Percentiles rank a stretch among this genome's conserved stretches.
Evolutionary conservation across 306 rosid genomes (phyloP).

Genomic region (Trifolium pratense): DNA sequence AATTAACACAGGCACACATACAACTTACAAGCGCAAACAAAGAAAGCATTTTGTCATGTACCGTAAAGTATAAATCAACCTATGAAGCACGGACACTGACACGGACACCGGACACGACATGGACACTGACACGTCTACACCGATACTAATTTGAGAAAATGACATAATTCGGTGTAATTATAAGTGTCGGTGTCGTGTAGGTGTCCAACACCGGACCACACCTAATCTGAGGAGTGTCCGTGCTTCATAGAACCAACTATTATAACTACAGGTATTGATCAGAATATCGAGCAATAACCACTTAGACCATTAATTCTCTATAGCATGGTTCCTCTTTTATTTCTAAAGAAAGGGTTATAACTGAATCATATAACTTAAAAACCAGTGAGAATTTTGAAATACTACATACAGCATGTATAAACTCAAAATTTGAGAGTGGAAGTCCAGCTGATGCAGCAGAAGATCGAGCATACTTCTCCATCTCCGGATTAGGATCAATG

Average conservation of each 20-base stretch:
- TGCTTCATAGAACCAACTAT: no score
- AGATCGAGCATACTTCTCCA: constrained; percentile 81
- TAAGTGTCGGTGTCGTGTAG: no score
- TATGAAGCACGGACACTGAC: no score
- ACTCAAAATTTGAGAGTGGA: constrained; percentile 68
- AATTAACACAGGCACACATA: background rate
- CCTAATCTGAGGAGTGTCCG: no score
- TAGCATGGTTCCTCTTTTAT: constrained; percentile 12
- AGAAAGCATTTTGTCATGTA: constrained; percentile 12
- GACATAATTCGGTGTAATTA: no score
- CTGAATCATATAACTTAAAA: constrained; percentile 1
- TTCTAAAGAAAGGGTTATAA: background rate
- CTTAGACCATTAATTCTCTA: constrained; percentile 17
- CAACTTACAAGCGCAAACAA: background rate
- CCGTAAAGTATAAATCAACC: background rate
- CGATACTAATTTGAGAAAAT: no score
- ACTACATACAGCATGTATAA: constrained; percentile 73
- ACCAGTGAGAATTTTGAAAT: constrained; percentile 29
- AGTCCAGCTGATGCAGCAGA: constrained; percentile 67
- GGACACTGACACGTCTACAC: no score
- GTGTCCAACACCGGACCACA: no score
- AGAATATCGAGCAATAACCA: background rate
- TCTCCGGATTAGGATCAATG: constrained; percentile 77
- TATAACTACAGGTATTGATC: background rate
- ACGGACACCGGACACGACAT: no score